phyloP scores from a whole-genome alignment of 805 yeast genomes.

The Torulaspora quercuum region DNA sequence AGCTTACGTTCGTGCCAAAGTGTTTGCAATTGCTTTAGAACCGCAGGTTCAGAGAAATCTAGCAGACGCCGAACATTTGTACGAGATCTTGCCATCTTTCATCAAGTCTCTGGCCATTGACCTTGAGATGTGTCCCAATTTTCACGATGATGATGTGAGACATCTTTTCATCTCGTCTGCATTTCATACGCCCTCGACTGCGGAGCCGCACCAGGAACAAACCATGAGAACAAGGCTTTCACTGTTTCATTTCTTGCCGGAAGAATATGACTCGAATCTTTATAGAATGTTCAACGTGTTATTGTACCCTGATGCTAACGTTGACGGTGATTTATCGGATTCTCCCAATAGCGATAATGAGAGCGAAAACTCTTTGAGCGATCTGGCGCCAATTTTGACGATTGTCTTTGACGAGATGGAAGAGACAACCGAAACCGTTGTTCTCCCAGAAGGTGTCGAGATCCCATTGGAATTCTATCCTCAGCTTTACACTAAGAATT shows the following conservation, averaged over 20 bases:
- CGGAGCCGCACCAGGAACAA: conserved; percentile 18
- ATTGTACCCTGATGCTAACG: conserved; percentile 27
- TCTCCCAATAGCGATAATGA: conserved; percentile 12
- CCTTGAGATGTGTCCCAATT: conserved; percentile 23
- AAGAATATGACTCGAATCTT: conserved; percentile 33
- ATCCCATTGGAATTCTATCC: conserved; percentile 36
- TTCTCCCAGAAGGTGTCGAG: conserved; percentile 29
- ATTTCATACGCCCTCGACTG: conserved; percentile 21
- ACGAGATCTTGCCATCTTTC: conserved; percentile 31
- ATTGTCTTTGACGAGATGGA: conserved; percentile 35
- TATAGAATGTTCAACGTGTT: conserved; percentile 36
- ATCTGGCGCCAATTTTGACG: conserved; percentile 31
- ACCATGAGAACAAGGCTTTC: conserved; percentile 27
- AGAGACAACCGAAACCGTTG: conserved; percentile 22
- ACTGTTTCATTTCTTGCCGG: conserved; percentile 35
- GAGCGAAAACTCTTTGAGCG: conserved; percentile 27
- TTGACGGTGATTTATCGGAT: conserved; percentile 10
- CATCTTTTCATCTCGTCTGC: conserved; percentile 32
- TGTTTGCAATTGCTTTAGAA: conserved; percentile 24
- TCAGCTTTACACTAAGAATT: conserved; percentile 30
- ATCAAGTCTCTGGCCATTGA: conserved; percentile 28
- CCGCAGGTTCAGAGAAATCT: conserved; percentile 20
- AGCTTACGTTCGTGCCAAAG: conserved; percentile 24
- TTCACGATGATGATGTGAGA: conserved; percentile 14
- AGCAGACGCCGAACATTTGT: conserved; percentile 28